phyloP scores from a whole-genome alignment of 192 early-diverging fungal genomes.

The Coemansia sp. region DNA sequence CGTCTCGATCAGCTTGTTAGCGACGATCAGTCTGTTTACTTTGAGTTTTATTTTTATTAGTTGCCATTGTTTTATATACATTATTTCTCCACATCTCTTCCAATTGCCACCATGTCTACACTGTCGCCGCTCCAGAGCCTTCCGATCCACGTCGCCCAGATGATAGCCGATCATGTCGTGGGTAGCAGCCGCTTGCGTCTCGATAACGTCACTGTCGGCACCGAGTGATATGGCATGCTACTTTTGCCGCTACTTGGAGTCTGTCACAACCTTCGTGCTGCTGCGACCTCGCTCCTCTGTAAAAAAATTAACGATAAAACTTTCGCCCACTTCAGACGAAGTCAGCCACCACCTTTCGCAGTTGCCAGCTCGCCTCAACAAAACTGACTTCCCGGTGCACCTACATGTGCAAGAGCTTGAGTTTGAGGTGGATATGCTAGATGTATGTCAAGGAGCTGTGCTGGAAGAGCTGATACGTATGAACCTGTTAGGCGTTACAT shows the following conservation, averaged over 20 bases:
- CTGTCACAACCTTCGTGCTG: background rate
- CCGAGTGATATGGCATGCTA: background rate
- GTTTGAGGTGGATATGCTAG: background rate
- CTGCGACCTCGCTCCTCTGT: background rate
- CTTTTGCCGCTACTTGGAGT: background rate
- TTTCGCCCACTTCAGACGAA: background rate
- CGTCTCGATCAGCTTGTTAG: no score
- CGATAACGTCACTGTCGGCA: background rate
- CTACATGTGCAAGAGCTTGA: background rate
- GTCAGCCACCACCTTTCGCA: background rate
- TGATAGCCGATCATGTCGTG: background rate
- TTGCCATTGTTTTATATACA: background rate
- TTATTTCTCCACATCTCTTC: background rate
- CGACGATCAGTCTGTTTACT: no score
- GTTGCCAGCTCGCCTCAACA: background rate
- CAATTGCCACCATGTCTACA: background rate
- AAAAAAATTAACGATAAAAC: background rate
- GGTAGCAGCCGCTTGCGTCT: background rate
- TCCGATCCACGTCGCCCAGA: background rate
- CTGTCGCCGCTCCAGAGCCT: background rate
- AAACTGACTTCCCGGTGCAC: background rate
- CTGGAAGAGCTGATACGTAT: background rate
- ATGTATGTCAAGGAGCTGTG: background rate
- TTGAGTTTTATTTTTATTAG: no score
- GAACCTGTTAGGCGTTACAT: background rate